Percentiles rank a stretch among this genome's conserved stretches.
Conservation (phyloP, 768 basidiomycete species). For the Mycena vitilis region DNA sequence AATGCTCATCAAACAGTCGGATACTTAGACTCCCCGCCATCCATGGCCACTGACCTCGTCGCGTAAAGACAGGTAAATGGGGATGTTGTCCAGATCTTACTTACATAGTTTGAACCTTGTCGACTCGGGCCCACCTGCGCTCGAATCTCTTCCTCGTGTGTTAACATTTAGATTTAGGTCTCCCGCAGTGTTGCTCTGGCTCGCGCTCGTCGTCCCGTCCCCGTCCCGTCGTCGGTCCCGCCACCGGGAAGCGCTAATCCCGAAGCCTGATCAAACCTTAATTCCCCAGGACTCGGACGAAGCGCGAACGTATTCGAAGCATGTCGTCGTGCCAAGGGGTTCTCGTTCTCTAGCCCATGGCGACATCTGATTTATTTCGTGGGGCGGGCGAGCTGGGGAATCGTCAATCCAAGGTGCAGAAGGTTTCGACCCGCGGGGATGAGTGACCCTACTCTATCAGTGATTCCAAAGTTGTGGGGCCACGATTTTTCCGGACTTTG, state of each 20-base stretch:
- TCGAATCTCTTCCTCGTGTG: slow-evolving; percentile 11
- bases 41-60: too few species aligned
- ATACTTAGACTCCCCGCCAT: too few species aligned
- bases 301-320: background rate
- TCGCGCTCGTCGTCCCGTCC: background rate
- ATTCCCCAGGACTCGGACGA: background rate
- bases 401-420: background rate
- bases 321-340: background rate
- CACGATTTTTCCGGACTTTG: background rate
- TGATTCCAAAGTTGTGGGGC: background rate
- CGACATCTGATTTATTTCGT: background rate
- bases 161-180: slow-evolving; percentile 13
- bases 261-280: background rate
- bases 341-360: background rate
- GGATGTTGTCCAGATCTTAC: slow-evolving; percentile 16
- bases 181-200: background rate
- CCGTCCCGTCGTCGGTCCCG: slow-evolving; percentile 2
- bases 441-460: background rate
- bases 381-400: background rate
- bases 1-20: too few species aligned
- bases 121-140: background rate
- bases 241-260: slow-evolving; percentile 4
- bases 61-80: slow-evolving; percentile 5
- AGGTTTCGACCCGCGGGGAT: background rate
- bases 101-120: background rate